These are phyloP conservation scores for Biscogniauxia sp. DNA, from an alignment of 2,329 filamentous ascomycete genomes.

Conservation along the genomic window DNA sequence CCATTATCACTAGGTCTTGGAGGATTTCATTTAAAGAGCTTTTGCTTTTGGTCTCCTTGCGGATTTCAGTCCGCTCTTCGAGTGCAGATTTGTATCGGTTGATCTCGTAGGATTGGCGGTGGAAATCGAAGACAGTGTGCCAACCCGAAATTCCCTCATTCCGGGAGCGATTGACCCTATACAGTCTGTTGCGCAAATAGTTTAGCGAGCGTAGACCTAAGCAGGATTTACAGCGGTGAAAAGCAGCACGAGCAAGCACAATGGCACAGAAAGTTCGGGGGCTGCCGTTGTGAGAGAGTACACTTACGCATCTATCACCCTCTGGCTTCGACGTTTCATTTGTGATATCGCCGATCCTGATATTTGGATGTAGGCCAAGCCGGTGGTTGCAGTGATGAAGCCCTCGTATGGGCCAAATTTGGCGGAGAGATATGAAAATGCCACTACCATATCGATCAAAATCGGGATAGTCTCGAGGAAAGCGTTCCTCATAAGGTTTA, in stretches of 20 bases:
- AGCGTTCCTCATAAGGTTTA: slow-evolving; percentile 56
- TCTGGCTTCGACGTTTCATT: slow-evolving; percentile 48
- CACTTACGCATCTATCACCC: slow-evolving; percentile 46
- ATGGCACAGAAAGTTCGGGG: neutral
- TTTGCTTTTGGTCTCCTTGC: slow-evolving; percentile 40
- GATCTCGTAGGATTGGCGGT: slow-evolving; percentile 57
- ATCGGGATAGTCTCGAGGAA: slow-evolving; percentile 58
- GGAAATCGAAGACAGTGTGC: slow-evolving; percentile 59
- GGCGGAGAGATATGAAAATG: slow-evolving; percentile 58
- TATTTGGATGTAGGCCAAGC: slow-evolving; percentile 54
- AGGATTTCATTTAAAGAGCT: slow-evolving; percentile 54
- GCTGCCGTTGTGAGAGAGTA: neutral
- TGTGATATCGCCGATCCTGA: slow-evolving; percentile 50
- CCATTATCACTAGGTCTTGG: slow-evolving; percentile 63
- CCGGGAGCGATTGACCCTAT: slow-evolving; percentile 34
- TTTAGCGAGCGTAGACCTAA: slow-evolving; percentile 16
- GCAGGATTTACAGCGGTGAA: too few species aligned
- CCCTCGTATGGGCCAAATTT: slow-evolving; percentile 61
- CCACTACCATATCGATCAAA: slow-evolving; percentile 58
- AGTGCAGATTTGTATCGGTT: slow-evolving; percentile 53
- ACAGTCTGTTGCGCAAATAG: slow-evolving; percentile 53
- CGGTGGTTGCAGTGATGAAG: slow-evolving; percentile 59
- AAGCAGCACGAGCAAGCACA: neutral
- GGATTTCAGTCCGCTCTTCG: slow-evolving; percentile 36
- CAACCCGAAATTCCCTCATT: slow-evolving; percentile 57